Conservation (phyloP, 1,284 basidiomycete species). For the Trichosporon coremiiforme region DNA sequence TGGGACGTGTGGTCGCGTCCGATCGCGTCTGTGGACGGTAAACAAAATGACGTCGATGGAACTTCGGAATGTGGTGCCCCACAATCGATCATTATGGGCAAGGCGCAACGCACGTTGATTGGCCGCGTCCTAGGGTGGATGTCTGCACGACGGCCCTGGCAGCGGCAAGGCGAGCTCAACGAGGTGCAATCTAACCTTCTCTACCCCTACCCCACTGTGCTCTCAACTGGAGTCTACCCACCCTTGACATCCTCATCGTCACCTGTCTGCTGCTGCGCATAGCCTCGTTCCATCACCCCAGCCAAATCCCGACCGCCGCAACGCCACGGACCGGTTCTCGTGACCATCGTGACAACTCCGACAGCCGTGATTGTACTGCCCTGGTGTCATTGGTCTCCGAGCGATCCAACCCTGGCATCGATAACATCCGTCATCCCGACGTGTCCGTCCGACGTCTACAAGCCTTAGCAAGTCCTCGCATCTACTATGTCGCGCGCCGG, state of each 20-base stretch:
- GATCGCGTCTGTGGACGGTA: neutral
- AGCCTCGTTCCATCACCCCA: too few species aligned
- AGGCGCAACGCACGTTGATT: conserved; percentile 12
- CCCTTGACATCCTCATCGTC: neutral
- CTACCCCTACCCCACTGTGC: neutral
- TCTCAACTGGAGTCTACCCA: neutral
- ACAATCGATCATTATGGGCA: neutral
- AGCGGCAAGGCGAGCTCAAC: neutral
- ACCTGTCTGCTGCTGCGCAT: neutral
- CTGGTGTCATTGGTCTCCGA: neutral
- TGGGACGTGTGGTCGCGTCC: neutral
- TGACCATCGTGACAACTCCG: too few species aligned
- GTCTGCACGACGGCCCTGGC: neutral
- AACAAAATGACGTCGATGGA: conserved; percentile 9
- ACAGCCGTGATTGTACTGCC: neutral
- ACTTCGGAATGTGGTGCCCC: neutral
- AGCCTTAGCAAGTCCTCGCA: neutral
- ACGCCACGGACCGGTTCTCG: too few species aligned
- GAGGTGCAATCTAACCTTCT: neutral
- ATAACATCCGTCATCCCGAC: too few species aligned
- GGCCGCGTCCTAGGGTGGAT: neutral
- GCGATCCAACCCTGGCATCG: neutral
- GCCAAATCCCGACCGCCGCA: neutral
- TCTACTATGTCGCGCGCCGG: conserved; percentile 46
- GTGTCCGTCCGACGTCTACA: too few species aligned